A percentile compares a stretch with the other conserved stretches of the same genome.
Conservation (phyloP, 306 rosid species). For the apple (Malus domestica) region DNA sequence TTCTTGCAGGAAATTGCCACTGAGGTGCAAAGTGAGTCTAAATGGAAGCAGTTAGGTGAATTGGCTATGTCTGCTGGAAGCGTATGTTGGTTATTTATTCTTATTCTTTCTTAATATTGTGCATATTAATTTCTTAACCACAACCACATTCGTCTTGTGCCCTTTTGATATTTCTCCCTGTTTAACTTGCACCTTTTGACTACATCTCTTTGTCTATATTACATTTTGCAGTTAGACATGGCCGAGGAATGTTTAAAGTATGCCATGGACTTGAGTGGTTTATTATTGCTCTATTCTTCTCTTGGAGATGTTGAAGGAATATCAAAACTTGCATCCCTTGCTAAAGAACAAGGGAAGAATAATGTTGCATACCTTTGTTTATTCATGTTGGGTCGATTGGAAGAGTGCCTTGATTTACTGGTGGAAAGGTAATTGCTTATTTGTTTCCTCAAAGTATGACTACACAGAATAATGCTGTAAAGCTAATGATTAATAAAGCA, state of each 20-base stretch:
- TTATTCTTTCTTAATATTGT: neutral
- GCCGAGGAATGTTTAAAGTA: conserved; percentile 89
- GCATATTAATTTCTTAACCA: neutral
- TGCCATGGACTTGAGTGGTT: conserved; percentile 97
- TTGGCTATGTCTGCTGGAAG: conserved; percentile 94
- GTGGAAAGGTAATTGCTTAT: conserved; percentile 65
- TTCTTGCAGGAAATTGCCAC: conserved; percentile 67
- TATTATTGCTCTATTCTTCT: conserved; percentile 94
- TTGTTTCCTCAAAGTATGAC: neutral
- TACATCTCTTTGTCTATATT: neutral
- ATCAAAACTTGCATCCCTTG: conserved; percentile 73
- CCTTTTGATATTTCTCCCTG: neutral
- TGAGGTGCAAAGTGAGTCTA: conserved; percentile 80
- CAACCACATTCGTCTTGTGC: neutral
- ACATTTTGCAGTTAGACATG: conserved; percentile 82
- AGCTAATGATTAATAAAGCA: neutral
- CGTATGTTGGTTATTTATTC: conserved; percentile 27
- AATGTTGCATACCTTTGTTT: conserved; percentile 94
- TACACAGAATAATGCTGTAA: conserved; percentile 1
- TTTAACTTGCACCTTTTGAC: neutral
- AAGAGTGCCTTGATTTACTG: conserved; percentile 92
- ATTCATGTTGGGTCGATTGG: conserved; percentile 91
- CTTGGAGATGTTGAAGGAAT: conserved; percentile 96
- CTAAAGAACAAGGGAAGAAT: conserved; percentile 98
- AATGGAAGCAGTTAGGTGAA: conserved; percentile 99